Evolutionary conservation across 441 rosid genomes (phyloP).

Genomic region (Bocquillonia castaneifolia): DNA sequence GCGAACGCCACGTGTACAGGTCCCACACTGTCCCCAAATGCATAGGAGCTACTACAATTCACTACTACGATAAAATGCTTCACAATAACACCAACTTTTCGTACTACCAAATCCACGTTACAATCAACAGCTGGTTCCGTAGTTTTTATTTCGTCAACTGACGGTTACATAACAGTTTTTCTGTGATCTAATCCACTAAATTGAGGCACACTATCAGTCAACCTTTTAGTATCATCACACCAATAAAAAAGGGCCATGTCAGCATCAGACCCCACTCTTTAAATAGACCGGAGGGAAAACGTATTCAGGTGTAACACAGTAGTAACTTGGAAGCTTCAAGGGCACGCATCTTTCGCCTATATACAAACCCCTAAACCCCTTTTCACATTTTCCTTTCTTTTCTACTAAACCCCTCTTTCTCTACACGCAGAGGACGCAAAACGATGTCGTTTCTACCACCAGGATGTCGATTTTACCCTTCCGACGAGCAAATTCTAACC

Average conservation of each 20-base stretch:
- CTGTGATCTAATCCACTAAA: background rate
- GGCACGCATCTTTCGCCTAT: conserved; percentile 21
- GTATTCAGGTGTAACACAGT: background rate
- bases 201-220: background rate
- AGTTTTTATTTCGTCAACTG: background rate
- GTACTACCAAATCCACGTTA: background rate
- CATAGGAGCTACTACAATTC: background rate
- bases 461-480: conserved; percentile 49
- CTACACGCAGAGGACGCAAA: conserved; percentile 7
- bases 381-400: background rate
- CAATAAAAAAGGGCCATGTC: conserved; percentile 18
- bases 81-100: background rate
- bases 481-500: conserved; percentile 39
- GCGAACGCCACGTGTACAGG: background rate
- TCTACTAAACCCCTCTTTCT: background rate
- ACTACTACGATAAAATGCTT: background rate
- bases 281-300: no score
- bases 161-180: background rate
- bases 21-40: background rate
- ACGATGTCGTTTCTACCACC: conserved; percentile 32
- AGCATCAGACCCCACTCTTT: background rate
- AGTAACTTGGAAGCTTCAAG: conserved; percentile 12
- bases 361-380: conserved; percentile 13
- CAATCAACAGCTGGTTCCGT: background rate
- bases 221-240: background rate